Base-by-base conservation (phyloP, 2,329 filamentous ascomycete genomes). In the Diplodia intermedia region DNA sequence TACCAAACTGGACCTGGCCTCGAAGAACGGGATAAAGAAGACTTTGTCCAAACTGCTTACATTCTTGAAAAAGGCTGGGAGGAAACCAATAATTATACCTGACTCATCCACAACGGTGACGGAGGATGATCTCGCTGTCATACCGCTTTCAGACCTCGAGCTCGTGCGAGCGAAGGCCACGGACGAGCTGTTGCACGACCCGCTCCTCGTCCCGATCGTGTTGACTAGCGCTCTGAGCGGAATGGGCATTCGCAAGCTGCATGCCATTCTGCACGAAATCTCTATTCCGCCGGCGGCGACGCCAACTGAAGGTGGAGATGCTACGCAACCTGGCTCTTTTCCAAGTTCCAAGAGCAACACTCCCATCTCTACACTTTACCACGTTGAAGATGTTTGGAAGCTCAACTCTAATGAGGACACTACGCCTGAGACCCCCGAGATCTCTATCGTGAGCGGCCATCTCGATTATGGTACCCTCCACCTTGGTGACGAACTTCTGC, bases 371-470 rank as follows among this genome's bases (percentile, higher is more conserved):
- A 36, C 86, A 40, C 81, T 97, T 1, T 98, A 98, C 74, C 91
- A 97, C 75, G 87, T 98, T 29, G 94, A 98, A 75, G 94, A 97
- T 72, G 89, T 93, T 1, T 98, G 97, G 77, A 86, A 94, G 15
- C 87, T 68, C 18, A 68, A 65, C 50, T 43, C 60, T 29, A 54
- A 50, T 18, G 47, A 57, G 12, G 57, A 49, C 29, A 73, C 75
- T 1, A 73, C 75, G 6, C 75, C 52, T 18, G 60, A 65, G 15
- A 43, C 18, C 8, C 20, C 54, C 5, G 47, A 60, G 75, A 69
- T 71, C 70, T 70, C 88, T n/a, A 91, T 99, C 15, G 86, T 97
- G 6, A 94, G 93, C 52, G 94, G 94, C 0, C 88, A 95, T 71
- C 83, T 97, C 14, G 89, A 91, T n/a, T 90, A 91, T 71, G 94